Percentiles rank a stretch among this genome's conserved stretches.
Conservation (phyloP, 768 basidiomycete species). For the Suillus placidus region DNA sequence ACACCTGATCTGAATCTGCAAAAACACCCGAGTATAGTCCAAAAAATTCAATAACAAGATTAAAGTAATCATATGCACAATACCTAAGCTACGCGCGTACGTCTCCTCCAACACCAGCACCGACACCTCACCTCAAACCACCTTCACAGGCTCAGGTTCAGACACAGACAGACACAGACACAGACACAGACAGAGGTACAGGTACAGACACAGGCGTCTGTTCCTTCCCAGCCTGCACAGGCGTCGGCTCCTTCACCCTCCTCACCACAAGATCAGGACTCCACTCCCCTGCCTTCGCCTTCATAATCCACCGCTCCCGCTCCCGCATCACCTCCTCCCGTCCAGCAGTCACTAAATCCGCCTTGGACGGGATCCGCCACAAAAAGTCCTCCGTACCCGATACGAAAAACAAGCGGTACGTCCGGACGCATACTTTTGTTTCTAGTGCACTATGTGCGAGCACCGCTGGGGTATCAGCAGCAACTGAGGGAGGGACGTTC, state of each 20-base stretch:
- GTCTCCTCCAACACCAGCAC: neutral
- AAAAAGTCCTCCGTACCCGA: constrained; percentile 67
- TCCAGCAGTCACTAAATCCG: constrained; percentile 39
- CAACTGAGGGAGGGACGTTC: constrained; percentile 20
- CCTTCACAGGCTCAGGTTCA: neutral
- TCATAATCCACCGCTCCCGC: constrained; percentile 29
- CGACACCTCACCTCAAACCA: neutral
- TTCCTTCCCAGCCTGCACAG: neutral
- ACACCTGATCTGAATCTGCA: neutral
- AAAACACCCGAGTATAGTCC: neutral
- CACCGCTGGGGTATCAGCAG: constrained; percentile 43
- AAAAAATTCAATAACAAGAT: neutral
- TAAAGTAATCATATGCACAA: neutral
- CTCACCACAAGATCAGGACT: neutral
- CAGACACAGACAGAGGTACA: neutral
- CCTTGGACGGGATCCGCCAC: constrained; percentile 46
- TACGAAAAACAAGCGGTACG: constrained; percentile 82
- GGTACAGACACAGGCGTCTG: constrained; percentile 1
- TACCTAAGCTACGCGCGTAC: neutral
- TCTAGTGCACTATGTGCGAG: constrained; percentile 65
- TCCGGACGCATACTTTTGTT: constrained; percentile 83
- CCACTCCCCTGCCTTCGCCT: constrained; percentile 9
- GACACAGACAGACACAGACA: neutral
- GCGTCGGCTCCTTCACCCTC: neutral
- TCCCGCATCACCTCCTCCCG: constrained; percentile 19